phyloP scores from a whole-genome alignment of 495 filamentous ascomycete genomes.

The Lineolata rhizophorae region DNA sequence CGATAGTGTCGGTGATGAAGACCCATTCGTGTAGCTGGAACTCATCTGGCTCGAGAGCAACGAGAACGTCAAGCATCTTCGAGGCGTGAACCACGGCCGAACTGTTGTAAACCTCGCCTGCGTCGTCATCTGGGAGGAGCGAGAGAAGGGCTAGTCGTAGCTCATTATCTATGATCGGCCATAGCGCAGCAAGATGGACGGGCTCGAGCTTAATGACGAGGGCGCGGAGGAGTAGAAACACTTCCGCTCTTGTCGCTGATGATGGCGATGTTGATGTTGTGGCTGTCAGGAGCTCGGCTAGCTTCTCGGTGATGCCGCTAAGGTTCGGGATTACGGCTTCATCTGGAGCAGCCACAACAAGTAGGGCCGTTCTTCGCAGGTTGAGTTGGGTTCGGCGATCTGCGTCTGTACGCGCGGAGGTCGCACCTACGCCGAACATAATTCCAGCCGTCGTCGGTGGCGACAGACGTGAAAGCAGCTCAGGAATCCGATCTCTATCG shows the following conservation, averaged over 20 bases:
- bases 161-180: slow-evolving; percentile 78
- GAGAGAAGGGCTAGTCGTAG: slow-evolving; percentile 65
- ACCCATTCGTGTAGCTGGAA: slow-evolving; percentile 94
- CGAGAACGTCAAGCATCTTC: slow-evolving; percentile 69
- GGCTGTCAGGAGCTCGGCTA: slow-evolving; percentile 71
- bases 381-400: slow-evolving; percentile 86
- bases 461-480: slow-evolving; percentile 54
- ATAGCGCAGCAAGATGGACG: slow-evolving; percentile 58
- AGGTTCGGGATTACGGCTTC: slow-evolving; percentile 69
- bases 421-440: slow-evolving; percentile 92
- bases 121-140: slow-evolving; percentile 36
- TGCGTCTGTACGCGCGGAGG: slow-evolving; percentile 79
- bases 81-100: slow-evolving; percentile 65
- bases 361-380: slow-evolving; percentile 55
- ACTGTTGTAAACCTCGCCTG: slow-evolving; percentile 58
- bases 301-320: slow-evolving; percentile 49
- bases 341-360: slow-evolving; percentile 47
- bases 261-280: slow-evolving; percentile 80
- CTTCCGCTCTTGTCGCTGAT: slow-evolving; percentile 65
- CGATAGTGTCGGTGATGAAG: slow-evolving; percentile 89
- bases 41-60: slow-evolving; percentile 77
- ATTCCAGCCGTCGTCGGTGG: slow-evolving; percentile 88
- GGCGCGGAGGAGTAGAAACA: slow-evolving; percentile 74
- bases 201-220: slow-evolving; percentile 53
- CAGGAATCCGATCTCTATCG: slow-evolving; percentile 75